phyloP scores from a whole-genome alignment of 2,329 filamentous ascomycete species.

The Fusarium abutilonis region DNA sequence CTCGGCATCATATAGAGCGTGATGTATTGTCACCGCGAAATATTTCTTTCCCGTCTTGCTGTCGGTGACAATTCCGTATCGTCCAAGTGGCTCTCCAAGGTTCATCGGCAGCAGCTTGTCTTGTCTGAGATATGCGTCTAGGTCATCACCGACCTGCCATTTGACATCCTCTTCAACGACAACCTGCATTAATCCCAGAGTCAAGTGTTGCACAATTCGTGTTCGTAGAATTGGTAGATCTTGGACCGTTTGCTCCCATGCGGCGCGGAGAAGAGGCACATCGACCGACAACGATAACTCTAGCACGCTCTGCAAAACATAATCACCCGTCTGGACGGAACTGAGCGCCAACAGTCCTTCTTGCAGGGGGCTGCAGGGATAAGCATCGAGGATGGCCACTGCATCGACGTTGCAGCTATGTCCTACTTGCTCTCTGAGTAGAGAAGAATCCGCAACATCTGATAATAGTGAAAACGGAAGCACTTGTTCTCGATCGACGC shows the following conservation, averaged over 20 bases:
- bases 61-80: background rate
- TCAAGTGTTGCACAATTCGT: constrained; percentile 56
- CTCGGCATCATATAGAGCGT: constrained; percentile 1
- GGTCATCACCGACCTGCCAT: constrained; percentile 37
- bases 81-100: background rate
- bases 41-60: background rate
- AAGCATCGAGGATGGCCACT: constrained; percentile 44
- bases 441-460: background rate
- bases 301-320: constrained; percentile 20
- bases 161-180: constrained; percentile 52
- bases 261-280: background rate
- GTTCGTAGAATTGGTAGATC: constrained; percentile 53
- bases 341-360: constrained; percentile 48
- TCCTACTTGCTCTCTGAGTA: background rate
- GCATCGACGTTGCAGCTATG: background rate
- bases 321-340: constrained; percentile 40
- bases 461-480: constrained; percentile 9
- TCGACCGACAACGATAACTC: background rate
- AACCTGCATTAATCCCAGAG: constrained; percentile 55
- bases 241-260: constrained; percentile 6
- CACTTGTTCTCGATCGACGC: too few species aligned
- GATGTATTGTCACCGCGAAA: background rate
- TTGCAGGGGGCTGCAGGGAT: constrained; percentile 52
- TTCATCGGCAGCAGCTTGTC: background rate
- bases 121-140: constrained; percentile 42